Percentiles rank a stretch among this genome's conserved stretches.
Conservation (phyloP, 2,329 filamentous ascomycete genomes). For the Basipetospora chlamydospora region DNA sequence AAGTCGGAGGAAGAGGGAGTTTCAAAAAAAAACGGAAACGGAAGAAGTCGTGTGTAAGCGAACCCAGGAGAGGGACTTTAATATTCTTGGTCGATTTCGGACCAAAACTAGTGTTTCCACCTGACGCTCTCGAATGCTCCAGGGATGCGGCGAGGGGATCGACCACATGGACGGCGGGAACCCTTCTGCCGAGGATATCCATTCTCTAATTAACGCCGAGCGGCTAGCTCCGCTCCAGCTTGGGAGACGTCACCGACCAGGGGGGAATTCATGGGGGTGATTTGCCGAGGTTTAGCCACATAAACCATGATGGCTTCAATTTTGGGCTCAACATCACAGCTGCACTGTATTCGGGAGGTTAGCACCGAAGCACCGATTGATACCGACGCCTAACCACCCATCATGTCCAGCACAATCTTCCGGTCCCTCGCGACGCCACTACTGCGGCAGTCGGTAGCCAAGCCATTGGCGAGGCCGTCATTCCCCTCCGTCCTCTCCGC, state of each 20-base stretch:
- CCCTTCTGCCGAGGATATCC: constrained; percentile 14
- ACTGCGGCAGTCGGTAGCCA: constrained; percentile 8
- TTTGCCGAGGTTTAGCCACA: background rate
- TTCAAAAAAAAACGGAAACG: background rate
- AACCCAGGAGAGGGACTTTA: background rate
- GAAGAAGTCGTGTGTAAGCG: constrained; percentile 2
- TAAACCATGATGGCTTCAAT: background rate
- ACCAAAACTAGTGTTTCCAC: too few relatives aligned
- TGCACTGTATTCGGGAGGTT: too few relatives aligned
- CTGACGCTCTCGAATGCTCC: too few relatives aligned
- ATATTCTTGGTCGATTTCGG: too few relatives aligned
- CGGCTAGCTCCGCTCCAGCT: constrained; percentile 1
- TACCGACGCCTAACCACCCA: background rate
- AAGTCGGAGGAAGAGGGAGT: too few relatives aligned
- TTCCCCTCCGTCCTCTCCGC: constrained; percentile 16
- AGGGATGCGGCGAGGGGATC: too few relatives aligned
- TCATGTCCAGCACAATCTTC: constrained; percentile 7
- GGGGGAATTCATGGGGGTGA: background rate
- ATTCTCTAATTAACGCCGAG: constrained; percentile 7
- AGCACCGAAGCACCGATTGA: too few relatives aligned
- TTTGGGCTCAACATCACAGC: too few relatives aligned
- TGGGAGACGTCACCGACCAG: background rate
- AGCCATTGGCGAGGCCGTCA: constrained; percentile 16
- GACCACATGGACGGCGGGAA: background rate
- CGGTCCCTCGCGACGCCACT: constrained; percentile 6